Evolutionary conservation across 495 filamentous ascomycete genomes (phyloP).

Genomic region (Podospora australis): DNA sequence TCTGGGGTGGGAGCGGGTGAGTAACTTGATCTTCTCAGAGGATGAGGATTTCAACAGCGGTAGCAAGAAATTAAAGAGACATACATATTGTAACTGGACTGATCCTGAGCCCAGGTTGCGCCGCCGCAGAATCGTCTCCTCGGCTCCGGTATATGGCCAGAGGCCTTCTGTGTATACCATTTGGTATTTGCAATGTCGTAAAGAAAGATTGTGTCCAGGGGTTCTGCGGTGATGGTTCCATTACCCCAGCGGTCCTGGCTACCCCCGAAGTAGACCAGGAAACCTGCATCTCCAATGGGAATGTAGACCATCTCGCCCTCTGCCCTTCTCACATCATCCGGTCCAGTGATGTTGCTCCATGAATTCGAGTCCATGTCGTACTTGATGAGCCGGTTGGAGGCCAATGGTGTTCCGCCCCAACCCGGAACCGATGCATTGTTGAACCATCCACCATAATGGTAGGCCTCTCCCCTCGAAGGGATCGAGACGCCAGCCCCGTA

Average conservation of each 20-base stretch:
- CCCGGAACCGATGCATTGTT: conserved; percentile 37
- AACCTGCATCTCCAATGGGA: conserved; percentile 18
- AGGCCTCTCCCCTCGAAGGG: conserved; percentile 20
- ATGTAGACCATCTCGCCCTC: conserved; percentile 21
- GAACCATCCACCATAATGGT: conserved; percentile 43
- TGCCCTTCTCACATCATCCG: conserved; percentile 11
- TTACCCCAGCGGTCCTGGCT: conserved; percentile 11
- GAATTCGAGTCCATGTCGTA: conserved; percentile 19
- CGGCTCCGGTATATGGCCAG: conserved; percentile 7
- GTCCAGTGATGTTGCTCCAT: conserved; percentile 14
- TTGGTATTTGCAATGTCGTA: conserved; percentile 16
- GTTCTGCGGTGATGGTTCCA: conserved; percentile 11
- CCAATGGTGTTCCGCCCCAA: conserved; percentile 25
- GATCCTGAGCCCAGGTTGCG: conserved; percentile 17
- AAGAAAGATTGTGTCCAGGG: conserved; percentile 16
- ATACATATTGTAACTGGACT: conserved; percentile 22
- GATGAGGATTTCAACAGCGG: neutral
- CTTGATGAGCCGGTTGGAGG: conserved; percentile 14
- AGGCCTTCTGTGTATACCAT: conserved; percentile 17
- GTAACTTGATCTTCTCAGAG: no score
- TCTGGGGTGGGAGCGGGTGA: no score
- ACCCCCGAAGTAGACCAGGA: conserved; percentile 21
- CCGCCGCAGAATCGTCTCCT: conserved; percentile 17
- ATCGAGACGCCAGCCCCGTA: conserved; percentile 22
- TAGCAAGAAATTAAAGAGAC: neutral